Base-by-base conservation (phyloP, 345 rosid species). In the Zanthoxylum bungeanum region DNA sequence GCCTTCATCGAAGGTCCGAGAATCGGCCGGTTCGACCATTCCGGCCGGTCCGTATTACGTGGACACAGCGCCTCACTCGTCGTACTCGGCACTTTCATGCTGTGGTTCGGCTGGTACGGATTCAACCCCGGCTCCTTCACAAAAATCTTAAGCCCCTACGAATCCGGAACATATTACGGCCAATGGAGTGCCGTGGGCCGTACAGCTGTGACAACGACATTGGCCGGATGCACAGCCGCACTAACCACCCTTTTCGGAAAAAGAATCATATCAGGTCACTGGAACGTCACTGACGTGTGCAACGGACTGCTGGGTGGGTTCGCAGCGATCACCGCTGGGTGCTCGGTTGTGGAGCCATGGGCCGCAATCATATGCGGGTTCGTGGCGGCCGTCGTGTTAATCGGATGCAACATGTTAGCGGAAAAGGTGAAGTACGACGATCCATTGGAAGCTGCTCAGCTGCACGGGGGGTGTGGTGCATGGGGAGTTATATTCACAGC, bases 341-440 rank as follows among this genome's bases (percentile, higher is more conserved):
- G 98, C 80, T 88, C 97, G 0, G 97, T 93, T 5, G 96, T 91
- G 8, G 93, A 93, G 36, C 98, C 98, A 0, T 93, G 98, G 98
- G 97, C 96, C 0, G 97, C 98, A 0, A 80, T 93, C 3, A 74
- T 93, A 0, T 93, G 98, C 14, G 98, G 98, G n/a, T 91, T 93
- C 37, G 75, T 88, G 0, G 91, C 98, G 0, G 87, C 98, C 9
- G 36, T 78, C 1, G 97, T 93, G 1, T 77, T 93, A 60, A 88
- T 90, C 4, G 88, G 91, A 3, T 88, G 88, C 83, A 91, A 93
- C 85, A 88, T 72, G 24, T 70, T 93, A 16, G 97, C 98, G 0
- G 96, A 91, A 79, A 78, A 56, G 8, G 1, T 85, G 0, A 74
- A 76, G 39, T 88, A 53, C 44, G 98, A 93, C 39, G 98, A 93